Evolutionary conservation across 352 stramenopile genomes (phyloP).

Genomic region (Globisporangium emineosum): DNA sequence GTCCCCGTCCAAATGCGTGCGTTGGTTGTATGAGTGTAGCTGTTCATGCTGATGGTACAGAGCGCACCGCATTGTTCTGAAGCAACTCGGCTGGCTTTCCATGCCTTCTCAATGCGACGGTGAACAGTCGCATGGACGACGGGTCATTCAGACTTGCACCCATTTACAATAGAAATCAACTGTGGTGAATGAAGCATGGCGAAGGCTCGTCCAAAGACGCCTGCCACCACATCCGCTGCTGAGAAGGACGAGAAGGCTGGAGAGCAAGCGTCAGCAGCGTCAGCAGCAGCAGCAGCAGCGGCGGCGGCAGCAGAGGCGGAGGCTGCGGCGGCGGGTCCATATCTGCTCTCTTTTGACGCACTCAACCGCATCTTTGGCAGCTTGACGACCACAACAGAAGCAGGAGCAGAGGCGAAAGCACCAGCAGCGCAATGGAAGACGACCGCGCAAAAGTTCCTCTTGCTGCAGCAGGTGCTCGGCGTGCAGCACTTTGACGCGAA

Average conservation of each 20-base stretch:
- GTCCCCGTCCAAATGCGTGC: background rate
- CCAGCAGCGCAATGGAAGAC: background rate
- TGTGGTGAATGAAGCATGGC: slow-evolving; percentile 3
- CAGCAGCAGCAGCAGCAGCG: background rate
- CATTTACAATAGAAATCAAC: background rate
- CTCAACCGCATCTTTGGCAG: slow-evolving; percentile 12
- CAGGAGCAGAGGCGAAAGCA: background rate
- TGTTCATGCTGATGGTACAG: background rate
- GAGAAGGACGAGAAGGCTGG: slow-evolving; percentile 9
- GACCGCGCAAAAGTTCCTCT: slow-evolving; percentile 24
- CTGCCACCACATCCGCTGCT: background rate
- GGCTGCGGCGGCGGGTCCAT: slow-evolving; percentile 10
- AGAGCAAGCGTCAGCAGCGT: background rate
- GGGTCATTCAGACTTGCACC: background rate
- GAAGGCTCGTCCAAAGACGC: slow-evolving; percentile 13
- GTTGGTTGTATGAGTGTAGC: background rate
- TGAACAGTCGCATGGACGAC: background rate
- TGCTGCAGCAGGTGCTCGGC: slow-evolving; percentile 37
- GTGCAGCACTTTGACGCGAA: slow-evolving; percentile 54
- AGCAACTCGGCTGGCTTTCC: no score
- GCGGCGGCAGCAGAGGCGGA: background rate
- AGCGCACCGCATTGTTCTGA: no score
- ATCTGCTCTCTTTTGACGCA: slow-evolving; percentile 15
- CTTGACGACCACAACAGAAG: background rate
- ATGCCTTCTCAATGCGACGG: background rate